A percentile compares a stretch with the other conserved stretches of the same genome.
Conservation (phyloP, 768 basidiomycete genomes). For the Boletus rex-veris region DNA sequence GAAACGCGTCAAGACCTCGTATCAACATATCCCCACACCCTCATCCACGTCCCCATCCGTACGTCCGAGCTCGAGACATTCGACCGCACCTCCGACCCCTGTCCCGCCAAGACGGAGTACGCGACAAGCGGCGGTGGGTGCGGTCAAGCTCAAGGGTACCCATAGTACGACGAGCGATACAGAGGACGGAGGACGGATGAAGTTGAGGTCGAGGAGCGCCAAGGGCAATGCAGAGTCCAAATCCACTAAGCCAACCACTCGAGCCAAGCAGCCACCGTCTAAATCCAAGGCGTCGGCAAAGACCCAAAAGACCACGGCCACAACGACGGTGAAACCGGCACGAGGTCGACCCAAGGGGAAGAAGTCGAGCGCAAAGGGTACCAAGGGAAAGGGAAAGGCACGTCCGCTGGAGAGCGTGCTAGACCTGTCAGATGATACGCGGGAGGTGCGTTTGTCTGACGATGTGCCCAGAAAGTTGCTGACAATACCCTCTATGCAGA, state of each 20-base stretch:
- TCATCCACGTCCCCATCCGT: constrained; percentile 19
- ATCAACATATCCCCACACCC: constrained; percentile 26
- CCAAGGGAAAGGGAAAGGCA: constrained; percentile 28
- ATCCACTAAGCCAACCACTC: background rate
- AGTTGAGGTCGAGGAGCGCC: constrained; percentile 14
- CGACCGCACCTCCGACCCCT: constrained; percentile 17
- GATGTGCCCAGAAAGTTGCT: background rate
- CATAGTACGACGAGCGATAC: constrained; percentile 1
- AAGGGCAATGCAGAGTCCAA: constrained; percentile 7
- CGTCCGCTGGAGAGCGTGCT: constrained; percentile 23
- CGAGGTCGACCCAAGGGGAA: constrained; percentile 24
- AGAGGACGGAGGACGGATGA: constrained; percentile 16
- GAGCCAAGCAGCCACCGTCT: constrained; percentile 12
- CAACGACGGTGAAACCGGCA: constrained; percentile 4
- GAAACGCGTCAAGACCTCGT: constrained; percentile 17
- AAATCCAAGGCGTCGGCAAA: constrained; percentile 10
- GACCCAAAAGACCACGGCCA: constrained; percentile 1
- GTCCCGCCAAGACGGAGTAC: constrained; percentile 24
- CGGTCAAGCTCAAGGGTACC: background rate
- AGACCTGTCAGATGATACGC: constrained; percentile 31
- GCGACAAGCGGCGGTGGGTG: constrained; percentile 23
- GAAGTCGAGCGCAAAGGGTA: constrained; percentile 3
- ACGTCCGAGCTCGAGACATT: constrained; percentile 4
- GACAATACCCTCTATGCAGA: constrained; percentile 22
- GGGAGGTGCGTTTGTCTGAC: constrained; percentile 20